A percentile compares a stretch with the other conserved stretches of the same genome.
These are phyloP conservation scores for Nigrospora sphaerica DNA, from an alignment of 2,329 filamentous ascomycete species.

Conservation along the genomic window DNA sequence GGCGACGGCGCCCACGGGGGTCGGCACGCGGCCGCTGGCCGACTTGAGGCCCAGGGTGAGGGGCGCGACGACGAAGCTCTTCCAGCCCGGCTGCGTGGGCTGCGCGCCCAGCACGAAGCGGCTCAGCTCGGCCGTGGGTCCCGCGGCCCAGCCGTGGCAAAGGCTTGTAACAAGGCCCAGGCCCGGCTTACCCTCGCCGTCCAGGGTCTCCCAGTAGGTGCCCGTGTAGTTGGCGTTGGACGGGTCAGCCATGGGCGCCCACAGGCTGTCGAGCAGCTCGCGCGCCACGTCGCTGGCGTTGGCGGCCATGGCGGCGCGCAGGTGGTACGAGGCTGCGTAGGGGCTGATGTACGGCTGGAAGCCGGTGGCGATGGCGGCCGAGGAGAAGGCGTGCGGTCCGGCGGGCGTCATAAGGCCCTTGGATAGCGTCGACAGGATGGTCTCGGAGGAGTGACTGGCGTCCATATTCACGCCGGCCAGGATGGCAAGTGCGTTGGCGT, in stretches of 20 bases:
- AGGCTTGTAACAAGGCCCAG: constrained; percentile 19
- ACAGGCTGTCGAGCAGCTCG: constrained; percentile 12
- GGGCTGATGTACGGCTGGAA: constrained; percentile 6
- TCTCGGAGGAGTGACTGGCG: constrained; percentile 7
- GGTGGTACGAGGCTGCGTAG: constrained; percentile 20
- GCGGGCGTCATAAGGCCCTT: constrained; percentile 5
- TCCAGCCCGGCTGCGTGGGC: constrained; percentile 13
- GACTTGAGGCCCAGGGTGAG: constrained; percentile 12
- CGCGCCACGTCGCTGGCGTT: constrained; percentile 4
- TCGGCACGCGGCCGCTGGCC: constrained; percentile 3
- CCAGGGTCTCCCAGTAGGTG: constrained; percentile 22
- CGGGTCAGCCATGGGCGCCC: constrained; percentile 19
- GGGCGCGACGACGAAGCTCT: constrained; percentile 10
- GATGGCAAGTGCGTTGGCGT: constrained; percentile 23
- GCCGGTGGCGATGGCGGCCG: background rate
- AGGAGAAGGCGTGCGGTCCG: constrained; percentile 5
- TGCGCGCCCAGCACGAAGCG: constrained; percentile 18
- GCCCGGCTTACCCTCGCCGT: constrained; percentile 14
- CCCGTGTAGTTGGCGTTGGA: constrained; percentile 18
- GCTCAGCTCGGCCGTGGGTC: constrained; percentile 23
- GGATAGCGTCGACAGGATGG: constrained; percentile 10
- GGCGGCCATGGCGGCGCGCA: constrained; percentile 18
- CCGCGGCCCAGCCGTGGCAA: constrained; percentile 25
- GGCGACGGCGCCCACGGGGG: background rate
- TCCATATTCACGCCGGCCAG: constrained; percentile 17